Evolutionary conservation across 441 rosid genomes (phyloP).

Genomic region (Mallotus repandus): DNA sequence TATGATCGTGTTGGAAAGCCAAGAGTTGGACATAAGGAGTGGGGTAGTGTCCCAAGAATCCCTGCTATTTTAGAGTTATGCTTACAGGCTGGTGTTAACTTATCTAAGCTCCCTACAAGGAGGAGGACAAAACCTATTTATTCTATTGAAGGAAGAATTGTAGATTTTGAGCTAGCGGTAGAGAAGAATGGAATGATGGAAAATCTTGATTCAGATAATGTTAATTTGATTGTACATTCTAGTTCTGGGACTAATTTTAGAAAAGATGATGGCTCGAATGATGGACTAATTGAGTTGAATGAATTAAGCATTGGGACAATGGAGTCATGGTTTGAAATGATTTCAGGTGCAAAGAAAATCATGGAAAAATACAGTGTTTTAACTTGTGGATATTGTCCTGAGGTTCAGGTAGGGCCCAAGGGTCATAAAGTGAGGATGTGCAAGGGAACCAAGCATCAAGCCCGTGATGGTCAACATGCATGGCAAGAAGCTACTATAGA

Average conservation of each 20-base stretch:
- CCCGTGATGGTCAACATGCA: constrained; percentile 74
- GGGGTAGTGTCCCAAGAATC: constrained; percentile 42
- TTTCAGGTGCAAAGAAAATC: constrained; percentile 55
- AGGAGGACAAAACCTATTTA: constrained; percentile 80
- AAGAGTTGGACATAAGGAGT: constrained; percentile 64
- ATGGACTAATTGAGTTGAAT: constrained; percentile 30
- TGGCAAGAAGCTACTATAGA: constrained; percentile 87
- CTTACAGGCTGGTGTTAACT: constrained; percentile 73
- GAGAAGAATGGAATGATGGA: constrained; percentile 23
- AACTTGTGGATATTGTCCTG: constrained; percentile 79
- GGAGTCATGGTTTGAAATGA: constrained; percentile 68
- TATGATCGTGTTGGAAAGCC: constrained; percentile 78
- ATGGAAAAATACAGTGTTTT: constrained; percentile 66
- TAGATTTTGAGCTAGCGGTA: constrained; percentile 53
- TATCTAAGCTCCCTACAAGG: constrained; percentile 58
- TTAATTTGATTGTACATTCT: constrained; percentile 1
- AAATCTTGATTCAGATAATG: constrained; percentile 4
- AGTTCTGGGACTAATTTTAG: neutral
- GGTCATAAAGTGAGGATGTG: constrained; percentile 88
- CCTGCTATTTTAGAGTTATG: constrained; percentile 81
- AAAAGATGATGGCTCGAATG: constrained; percentile 15
- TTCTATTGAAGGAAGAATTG: constrained; percentile 74
- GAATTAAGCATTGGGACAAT: constrained; percentile 49
- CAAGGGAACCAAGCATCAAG: constrained; percentile 74
- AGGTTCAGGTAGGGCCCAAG: constrained; percentile 90